Evolutionary conservation across 2,329 filamentous ascomycete genomes (phyloP), one percentile per base, ranked within the genome.

Genomic region (Fusarium sp.): DNA sequence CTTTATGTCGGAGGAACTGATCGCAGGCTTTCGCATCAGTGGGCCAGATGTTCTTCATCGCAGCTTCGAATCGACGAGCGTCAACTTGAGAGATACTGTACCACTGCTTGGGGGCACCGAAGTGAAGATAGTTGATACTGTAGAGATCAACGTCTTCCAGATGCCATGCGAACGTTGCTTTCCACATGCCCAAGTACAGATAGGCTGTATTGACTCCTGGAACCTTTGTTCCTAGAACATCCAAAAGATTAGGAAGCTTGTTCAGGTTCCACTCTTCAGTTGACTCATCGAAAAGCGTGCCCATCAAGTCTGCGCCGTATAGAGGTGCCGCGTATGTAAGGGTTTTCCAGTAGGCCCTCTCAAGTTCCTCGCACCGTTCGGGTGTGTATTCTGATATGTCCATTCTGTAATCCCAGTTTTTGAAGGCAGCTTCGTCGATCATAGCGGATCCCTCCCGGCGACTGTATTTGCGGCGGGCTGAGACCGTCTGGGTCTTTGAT

Each of bases 121-220:
- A 99, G 78, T 99, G 96, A 64, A 99, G 94, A 80, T 98, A 99
- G 83, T 99, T 99, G 86, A 99, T 99, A 79, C 95, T 98, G 89
- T 99, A 99, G 7, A 99, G 88, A 83, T 99, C 96, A 44, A 99
- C 95, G 79, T 99, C 96, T 79, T 99, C 96, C 56, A 99, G 83
- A 87, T 99, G 96, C 96, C 96, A 99, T 11, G 96, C 96, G 79
- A 99, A 99, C 0, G 96, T 98, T 15, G 96, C 95, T 81, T 98
- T 98, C 96, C 96, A 99, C 96, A 99, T 99, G 45, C 96, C 96
- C 64, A 99, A 86, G 78, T 99, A 99, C 3, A 99, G 88, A 77
- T 99, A 99, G 3, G 96, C 95, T 3, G 95, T 99, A 77, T 99
- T 99, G 77, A 99, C 97, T 72, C 96, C 96, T 5, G 96, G 97